Base-by-base conservation (phyloP, 306 rosid species). In the Malus sieversii region DNA sequence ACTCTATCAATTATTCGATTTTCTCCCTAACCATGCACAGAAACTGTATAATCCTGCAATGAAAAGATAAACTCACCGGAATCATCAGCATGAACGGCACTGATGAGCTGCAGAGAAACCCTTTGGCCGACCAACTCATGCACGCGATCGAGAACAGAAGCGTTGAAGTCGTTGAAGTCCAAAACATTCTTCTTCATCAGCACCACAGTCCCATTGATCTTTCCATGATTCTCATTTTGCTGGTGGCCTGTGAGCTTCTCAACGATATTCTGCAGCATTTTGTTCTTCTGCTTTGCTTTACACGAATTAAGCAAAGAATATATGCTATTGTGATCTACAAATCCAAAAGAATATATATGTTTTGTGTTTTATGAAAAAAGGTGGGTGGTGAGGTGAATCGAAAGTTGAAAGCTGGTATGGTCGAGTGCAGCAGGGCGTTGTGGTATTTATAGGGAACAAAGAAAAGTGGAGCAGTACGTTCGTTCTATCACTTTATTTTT, bases 181-280 rank as follows among this genome's bases (percentile, higher is more conserved):
- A 83, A 73, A 42, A 83, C 79, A 45, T 80, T 80, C 76, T 76
- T 80, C 86, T 80, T 79, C 86, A 83, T 83, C 71, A 83, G 15
- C 23, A 80, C 73, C 60, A 80, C 74, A 6, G 66, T 76, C 61
- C 79, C 86, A 53, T 65, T 72, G 44, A 83, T 73, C 84, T 72
- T 70, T 9, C 14, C 59, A 32, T 18, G 60, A 4, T 8, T 62
- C 46, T 22, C 76, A 8, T 78, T 16, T 4, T 55, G 4, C 33
- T 60, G 32, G 8, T 73, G 74, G 8, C 75, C 83, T 23, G 53
- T 82, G 22, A 77, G 19, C 3, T 35, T 25, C 27, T 20, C 81
- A 30, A 48, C 0, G 44, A 77, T 4, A 23, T 78, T 60, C 8
- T 72, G 75, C 73, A 67, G 59, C 83, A 79, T 79, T 35, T 66